Base-by-base conservation (phyloP, 257 asterid genomes). In the Solanum dulcamara region DNA sequence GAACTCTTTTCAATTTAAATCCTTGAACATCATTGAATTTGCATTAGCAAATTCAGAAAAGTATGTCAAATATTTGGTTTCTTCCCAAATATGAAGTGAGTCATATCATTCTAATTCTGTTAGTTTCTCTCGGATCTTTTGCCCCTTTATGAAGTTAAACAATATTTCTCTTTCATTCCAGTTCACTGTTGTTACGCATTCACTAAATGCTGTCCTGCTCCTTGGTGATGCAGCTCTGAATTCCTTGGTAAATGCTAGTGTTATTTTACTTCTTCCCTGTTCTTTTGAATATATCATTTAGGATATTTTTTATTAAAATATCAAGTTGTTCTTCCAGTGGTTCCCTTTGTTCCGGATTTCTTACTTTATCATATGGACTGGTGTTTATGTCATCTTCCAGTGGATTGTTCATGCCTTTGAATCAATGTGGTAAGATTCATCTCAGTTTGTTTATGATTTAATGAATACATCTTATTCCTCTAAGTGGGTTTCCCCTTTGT, bases 121-220 rank as follows among this genome's bases (percentile, higher is more conserved):
- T 77, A 1, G 62, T 46, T 64, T 28, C 11, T 17, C 30, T 79
- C 0, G 64, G 17, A 79, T 79, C 83, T 48, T 85, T 24, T 74
- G 81, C 67, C 83, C 53, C 84, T 70, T 68, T 84, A 37, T 84
- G 26, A 79, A 79, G 83, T 17, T 79, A 10, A 77, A 48, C 38
- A 46, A 79, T 48, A 40, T 82, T 81, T 70, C 75, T 60, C 9
- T 40, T 20, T 38, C 67, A 6, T 60, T 60, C 46, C 90, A 96
- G 99, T 86, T 93, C 91, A 96, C 98, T 84, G 94, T 95, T 44
- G 85, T 90, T 80, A 90, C 97, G n/a, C 99, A 96, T 92, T 91
- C 98, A 5, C 93, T 96, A 50, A 95, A 94, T 15, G 90, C 83
- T 18, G 40, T 94, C 90, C 62, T 94, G 92, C 95, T 96, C 67